phyloP scores from a whole-genome alignment of 2,329 filamentous ascomycete genomes.

The Immersiporthe knoxdaviesiana region DNA sequence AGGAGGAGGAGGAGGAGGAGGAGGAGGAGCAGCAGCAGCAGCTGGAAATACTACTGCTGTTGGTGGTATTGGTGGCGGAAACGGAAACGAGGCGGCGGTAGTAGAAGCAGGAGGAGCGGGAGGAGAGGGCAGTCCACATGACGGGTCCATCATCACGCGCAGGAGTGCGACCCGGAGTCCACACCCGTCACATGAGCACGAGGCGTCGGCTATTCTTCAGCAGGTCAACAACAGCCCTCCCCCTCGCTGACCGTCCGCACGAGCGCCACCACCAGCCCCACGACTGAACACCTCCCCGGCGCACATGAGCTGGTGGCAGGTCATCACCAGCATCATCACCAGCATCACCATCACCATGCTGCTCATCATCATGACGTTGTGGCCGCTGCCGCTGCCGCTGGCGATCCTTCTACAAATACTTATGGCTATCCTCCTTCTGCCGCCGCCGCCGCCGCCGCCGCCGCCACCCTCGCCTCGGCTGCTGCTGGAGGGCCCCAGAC shows the following conservation, averaged over 20 bases:
- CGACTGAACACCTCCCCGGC: slow-evolving; percentile 34
- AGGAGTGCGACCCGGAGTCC: slow-evolving; percentile 29
- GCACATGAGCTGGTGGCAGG: slow-evolving; percentile 32
- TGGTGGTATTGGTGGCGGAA: slow-evolving; percentile 32
- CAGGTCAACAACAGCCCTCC: slow-evolving; percentile 43
- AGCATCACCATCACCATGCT: neutral
- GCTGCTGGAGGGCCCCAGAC: slow-evolving; percentile 39
- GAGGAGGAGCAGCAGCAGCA: slow-evolving; percentile 32
- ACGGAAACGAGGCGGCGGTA: slow-evolving; percentile 27
- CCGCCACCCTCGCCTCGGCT: slow-evolving; percentile 31
- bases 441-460: slow-evolving; percentile 38
- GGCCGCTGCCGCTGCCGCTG: neutral
- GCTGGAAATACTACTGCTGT: slow-evolving; percentile 10
- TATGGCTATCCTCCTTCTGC: slow-evolving; percentile 60
- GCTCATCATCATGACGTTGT: neutral
- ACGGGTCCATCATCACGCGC: slow-evolving; percentile 35
- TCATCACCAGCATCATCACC: slow-evolving; percentile 17
- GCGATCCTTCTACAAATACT: slow-evolving; percentile 55
- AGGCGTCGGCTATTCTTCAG: slow-evolving; percentile 26
- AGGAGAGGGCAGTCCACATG: slow-evolving; percentile 42
- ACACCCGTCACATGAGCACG: slow-evolving; percentile 29
- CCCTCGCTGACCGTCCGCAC: slow-evolving; percentile 40
- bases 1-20: slow-evolving; percentile 29
- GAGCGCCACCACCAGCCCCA: slow-evolving; percentile 38
- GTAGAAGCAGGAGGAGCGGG: slow-evolving; percentile 11